phyloP scores from a whole-genome alignment of 2,329 filamentous ascomycete species.

The Verticillium tricorpus region DNA sequence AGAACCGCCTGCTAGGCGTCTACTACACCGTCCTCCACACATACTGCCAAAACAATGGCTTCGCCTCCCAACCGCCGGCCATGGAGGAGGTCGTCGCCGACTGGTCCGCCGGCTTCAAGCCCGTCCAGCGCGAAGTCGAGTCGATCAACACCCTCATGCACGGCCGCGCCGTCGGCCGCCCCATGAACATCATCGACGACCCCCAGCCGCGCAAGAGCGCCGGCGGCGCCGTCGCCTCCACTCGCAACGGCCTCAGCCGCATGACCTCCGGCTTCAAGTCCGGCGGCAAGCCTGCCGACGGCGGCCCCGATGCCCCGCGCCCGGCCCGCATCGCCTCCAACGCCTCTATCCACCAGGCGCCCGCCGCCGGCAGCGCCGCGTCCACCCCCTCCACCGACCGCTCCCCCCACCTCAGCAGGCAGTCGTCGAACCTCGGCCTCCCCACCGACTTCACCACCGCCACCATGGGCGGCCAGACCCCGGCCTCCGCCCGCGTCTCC shows the following conservation, averaged over 20 bases:
- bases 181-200: slow-evolving; percentile 30
- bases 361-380: slow-evolving; percentile 12
- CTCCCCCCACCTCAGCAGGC: slow-evolving; percentile 22
- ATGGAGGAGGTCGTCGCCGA: slow-evolving; percentile 65
- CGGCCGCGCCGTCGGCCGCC: slow-evolving; percentile 60
- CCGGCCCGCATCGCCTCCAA: slow-evolving; percentile 27
- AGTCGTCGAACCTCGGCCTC: slow-evolving; percentile 23
- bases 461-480: slow-evolving; percentile 29
- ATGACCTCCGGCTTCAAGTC: slow-evolving; percentile 39
- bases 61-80: slow-evolving; percentile 67
- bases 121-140: slow-evolving; percentile 63
- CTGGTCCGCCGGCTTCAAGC: slow-evolving; percentile 61
- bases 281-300: slow-evolving; percentile 13
- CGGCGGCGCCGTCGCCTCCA: slow-evolving; percentile 19
- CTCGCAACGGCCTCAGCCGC: slow-evolving; percentile 30
- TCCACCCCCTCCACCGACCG: slow-evolving; percentile 6
- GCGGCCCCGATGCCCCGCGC: slow-evolving; percentile 10
- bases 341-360: slow-evolving; percentile 18
- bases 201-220: slow-evolving; percentile 18
- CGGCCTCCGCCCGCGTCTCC: slow-evolving; percentile 22
- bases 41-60: slow-evolving; percentile 64
- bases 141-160: slow-evolving; percentile 57
- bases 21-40: slow-evolving; percentile 74
- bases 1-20: slow-evolving; percentile 71
- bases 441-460: slow-evolving; percentile 42